Evolutionary conservation across 2,329 filamentous ascomycete species (phyloP), one percentile per base, ranked within the genome.

Genomic region (Ophiocordyceps sinensis): DNA sequence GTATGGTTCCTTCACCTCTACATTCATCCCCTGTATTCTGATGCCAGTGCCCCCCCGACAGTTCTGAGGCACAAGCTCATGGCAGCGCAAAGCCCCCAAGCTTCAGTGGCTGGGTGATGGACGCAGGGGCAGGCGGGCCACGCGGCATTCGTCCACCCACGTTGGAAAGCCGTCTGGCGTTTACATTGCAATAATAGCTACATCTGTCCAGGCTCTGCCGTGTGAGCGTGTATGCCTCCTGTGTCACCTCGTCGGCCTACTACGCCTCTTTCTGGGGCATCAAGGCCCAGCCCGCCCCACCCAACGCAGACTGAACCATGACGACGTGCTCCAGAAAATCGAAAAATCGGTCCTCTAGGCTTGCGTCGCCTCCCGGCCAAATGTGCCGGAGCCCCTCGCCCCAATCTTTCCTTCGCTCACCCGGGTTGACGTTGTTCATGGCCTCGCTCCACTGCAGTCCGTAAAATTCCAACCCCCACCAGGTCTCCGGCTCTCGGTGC

Each of bases 21-120:
- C 12, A 23, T 15, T 35, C 32, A 15, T 19, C 19, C 19, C 19
- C 19, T 19, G n/a, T 23, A 19, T 12, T 31, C 17, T 29, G 28
- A 48, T 35, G 30, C 36, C 30, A 23, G 42, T 19, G 37, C 41
- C 40, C 19, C 37, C 40, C 41, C 35, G 42, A 26, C 37, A 67
- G 65, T 67, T 39, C 44, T 67, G 43, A 58, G 65, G 45, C 62
- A 65, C 47, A 68, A 67, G 50, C 58, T 63, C 32, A 62, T 68
- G 60, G 60, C 62, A 36, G 51, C 51, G 23, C 57, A 59, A 43
- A 53, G 44, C 11, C 50, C 53, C 14, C 47, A 52, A 40, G 48
- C 47, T 37, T 51, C 49, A 17, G 46, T 44, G 38, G 40, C 43
- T 26, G 29, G n/a, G 11, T 17, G 19, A 35, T 11, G 15, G 15